Evolutionary conservation across 345 rosid species (phyloP), one percentile per base, ranked within the genome.

Genomic region (Rhizophora apiculata): DNA sequence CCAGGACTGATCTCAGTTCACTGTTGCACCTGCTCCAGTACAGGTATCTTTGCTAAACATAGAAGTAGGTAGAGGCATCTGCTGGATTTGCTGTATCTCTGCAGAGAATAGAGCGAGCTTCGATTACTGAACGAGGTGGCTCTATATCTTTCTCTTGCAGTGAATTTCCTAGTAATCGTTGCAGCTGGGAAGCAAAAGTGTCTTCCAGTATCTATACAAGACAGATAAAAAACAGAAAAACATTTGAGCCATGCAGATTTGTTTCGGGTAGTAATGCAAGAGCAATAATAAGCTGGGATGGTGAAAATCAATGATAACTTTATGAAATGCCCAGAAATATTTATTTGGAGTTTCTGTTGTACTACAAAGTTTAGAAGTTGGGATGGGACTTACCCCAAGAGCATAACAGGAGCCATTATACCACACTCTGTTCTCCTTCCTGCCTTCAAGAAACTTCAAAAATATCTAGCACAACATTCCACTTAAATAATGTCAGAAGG

Each of bases 91-190:
- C 76, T 1, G 85, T 76, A 72, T 95, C 98, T 81, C 91, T 85
- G 78, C 98, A 84, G 37, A 95, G 99, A 71, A 95, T 95, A 15
- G 98, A 92, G 65, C 98, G 89, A 78, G 99, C 97, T 82, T 95
- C 98, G 2, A 87, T 74, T 39, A 95, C 97, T 0, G 98, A 95
- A 22, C 96, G 91, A 46, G 97, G 98, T 46, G 98, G 85, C 73
- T 92, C 96, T 11, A 92, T 60, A 70, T 95, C 99, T 67, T 89
- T 95, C 56, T 95, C 99, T 67, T 92, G 96, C 72, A 95, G 76
- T 36, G 85, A 82, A 76, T 95, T 95, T 73, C 99, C 97, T 67
- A 85, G 84, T 70, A 90, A 75, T 53, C 94, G 78, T 71, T 95
- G 99, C 99, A 92, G 89, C 69, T 95, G 96, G 37, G 97, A 92